Evolutionary conservation across 768 basidiomycete species (phyloP), one percentile per base, ranked within the genome.

Genomic region (Lepiota brunneoincarnata): DNA sequence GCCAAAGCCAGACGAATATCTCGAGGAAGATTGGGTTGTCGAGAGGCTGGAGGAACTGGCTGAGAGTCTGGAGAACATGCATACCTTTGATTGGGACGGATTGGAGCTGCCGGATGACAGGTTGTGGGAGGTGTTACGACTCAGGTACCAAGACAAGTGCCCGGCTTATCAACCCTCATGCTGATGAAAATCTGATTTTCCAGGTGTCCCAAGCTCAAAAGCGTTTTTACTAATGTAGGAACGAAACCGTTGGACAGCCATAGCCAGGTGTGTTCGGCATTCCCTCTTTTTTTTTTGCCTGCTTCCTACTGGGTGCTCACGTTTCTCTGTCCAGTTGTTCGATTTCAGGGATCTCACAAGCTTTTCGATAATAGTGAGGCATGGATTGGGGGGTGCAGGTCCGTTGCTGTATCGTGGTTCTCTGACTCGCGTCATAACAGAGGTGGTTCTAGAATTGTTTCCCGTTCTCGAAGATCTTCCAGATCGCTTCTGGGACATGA

Each of bases 71-170:
- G 64, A 44, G n/a, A 46, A 56, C 39, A 58, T 81, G 59, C 67
- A 72, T 23, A 75, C 74, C 0, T 78, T 81, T 59, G 77, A 80
- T 55, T 81, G 79, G 79, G 77, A 78, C 61, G 79, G 78, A 18
- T 63, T 74, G 15, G 79, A 81, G 63, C 61, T 77, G 54, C 77
- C 79, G 3, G 38, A 49, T 23, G 74, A 78, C 60, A 47, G 47
- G 10, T 61, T 81, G 21, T 81, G 78, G 79, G 65, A 60, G 12
- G 64, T 67, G 1, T 64, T 81, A 38, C 69, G 72, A 50, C 54
- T 59, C 14, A 68, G 63, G 75, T 79, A 54, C 37, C 31, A 31
- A 31, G 31, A 31, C 31, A 31, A 76, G 69, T 28, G 17, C 31
- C 9, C 6, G 18, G 24, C 26, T 56, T 50, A 45, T 43, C 40